Evolutionary conservation across 2,329 filamentous ascomycete genomes (phyloP).

Genomic region (Pseudogymnoascus sp.): DNA sequence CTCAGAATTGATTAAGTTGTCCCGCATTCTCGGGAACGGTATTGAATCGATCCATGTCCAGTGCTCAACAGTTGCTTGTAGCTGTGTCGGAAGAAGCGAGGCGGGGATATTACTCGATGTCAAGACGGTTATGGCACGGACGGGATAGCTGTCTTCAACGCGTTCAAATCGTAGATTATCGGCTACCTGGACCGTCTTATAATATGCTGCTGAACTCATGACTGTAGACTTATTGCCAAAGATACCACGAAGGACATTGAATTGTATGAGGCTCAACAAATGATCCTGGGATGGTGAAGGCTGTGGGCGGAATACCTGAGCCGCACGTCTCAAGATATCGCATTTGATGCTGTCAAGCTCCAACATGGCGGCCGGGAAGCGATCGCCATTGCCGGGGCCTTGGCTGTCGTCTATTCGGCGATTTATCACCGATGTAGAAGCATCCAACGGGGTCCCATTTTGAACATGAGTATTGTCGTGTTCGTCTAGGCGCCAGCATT

Average conservation of each 20-base stretch:
- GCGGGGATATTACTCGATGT: conserved; percentile 9
- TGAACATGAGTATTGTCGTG: not conserved
- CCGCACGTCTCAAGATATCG: not conserved
- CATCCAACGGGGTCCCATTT: not conserved
- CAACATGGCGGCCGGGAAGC: not conserved
- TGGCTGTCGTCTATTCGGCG: not conserved
- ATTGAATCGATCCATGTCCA: conserved; percentile 15
- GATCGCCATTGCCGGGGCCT: not conserved
- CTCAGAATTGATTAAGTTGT: conserved; percentile 17
- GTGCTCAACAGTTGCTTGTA: conserved; percentile 12
- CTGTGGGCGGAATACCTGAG: not conserved
- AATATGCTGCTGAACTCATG: not conserved
- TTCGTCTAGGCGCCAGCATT: not conserved
- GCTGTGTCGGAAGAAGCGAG: conserved; percentile 11
- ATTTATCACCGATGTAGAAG: not conserved
- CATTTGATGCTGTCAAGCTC: not conserved
- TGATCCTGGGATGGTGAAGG: not conserved
- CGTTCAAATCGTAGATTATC: not conserved
- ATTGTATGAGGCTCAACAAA: not conserved
- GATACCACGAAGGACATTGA: not conserved
- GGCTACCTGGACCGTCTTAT: not conserved
- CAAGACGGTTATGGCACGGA: not conserved
- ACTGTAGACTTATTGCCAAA: not conserved
- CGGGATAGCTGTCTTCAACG: not conserved
- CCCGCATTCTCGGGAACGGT: conserved; percentile 13